Base-by-base conservation (phyloP, 345 rosid species). In the Citrus australasica region DNA sequence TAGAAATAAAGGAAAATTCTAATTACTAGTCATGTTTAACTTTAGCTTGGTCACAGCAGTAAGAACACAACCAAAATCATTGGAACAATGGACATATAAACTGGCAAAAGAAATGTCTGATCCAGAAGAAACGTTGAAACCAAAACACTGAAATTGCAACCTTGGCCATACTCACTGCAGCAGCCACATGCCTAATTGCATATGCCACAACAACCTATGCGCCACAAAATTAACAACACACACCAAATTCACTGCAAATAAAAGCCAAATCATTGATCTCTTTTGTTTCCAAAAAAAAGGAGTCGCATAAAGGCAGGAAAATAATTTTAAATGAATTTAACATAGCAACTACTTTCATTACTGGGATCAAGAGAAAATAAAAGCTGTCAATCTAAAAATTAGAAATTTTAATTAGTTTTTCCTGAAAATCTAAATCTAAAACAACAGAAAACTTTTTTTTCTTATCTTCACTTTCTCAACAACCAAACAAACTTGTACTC, bases 81-180 rank as follows among this genome's bases (percentile, higher is more conserved):
- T 0, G 98, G 98, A 80, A 97, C 4, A 37, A 97, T 94, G 37
- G 98, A 94, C 24, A 97, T 42, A 84, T 97, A 97, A 60, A 97
- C 98, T 0, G 92, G 76, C 48, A 82, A 65, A 9, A 94, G 98
- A 82, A 97, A 97, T 22, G 90, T 83, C 86, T 97, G 98, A 14
- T 98, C 99, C 85, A 94, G 79, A 72, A 94, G 76, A 64, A 94
- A 85, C 83, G 93, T 91, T 14, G 98, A 96, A 70, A 96, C 98
- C 80, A 96, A 73, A 9, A 96, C 99, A 35, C 98, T 96, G 87
- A 94, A 61, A 94, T 98, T n/a, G 99, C 99, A 80, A 96, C 99
- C 87, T 94, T 96, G 27, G 99, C 92, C 98, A 94, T 96, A 74
- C 99, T 96, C 85, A 94, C 98, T 0, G 99, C 94, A 60, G 98